Percentiles rank a stretch among this genome's conserved stretches.
Conservation (phyloP, 768 basidiomycete genomes). For the Pulveroboletus sp. region DNA sequence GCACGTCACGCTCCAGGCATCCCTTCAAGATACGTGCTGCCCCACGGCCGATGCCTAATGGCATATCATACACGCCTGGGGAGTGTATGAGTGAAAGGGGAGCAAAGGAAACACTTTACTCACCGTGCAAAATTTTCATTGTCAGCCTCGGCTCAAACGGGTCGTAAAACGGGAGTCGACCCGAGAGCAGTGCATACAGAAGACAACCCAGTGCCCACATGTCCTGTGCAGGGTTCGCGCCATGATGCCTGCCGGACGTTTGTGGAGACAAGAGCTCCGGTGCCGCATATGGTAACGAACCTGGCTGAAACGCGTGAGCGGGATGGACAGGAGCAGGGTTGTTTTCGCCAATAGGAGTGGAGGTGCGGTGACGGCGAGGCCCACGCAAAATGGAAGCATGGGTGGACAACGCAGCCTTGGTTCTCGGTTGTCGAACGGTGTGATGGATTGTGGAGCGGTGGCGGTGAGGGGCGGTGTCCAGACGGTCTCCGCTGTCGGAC, state of each 20-base stretch:
- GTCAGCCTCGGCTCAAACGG: constrained; percentile 88
- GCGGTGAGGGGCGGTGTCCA: constrained; percentile 15
- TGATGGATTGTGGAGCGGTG: constrained; percentile 28
- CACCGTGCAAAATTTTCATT: constrained; percentile 87
- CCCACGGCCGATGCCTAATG: constrained; percentile 52
- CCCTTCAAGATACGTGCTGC: constrained; percentile 73
- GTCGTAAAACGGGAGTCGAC: constrained; percentile 85
- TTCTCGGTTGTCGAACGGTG: constrained; percentile 25
- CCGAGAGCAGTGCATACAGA: constrained; percentile 81
- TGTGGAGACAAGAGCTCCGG: constrained; percentile 81
- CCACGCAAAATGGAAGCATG: constrained; percentile 22
- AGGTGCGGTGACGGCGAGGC: constrained; percentile 50
- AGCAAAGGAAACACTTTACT: constrained; percentile 25
- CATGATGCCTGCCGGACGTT: constrained; percentile 32
- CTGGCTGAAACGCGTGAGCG: constrained; percentile 56
- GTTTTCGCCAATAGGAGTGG: constrained; percentile 39
- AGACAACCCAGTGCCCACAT: constrained; percentile 95
- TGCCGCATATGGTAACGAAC: constrained; percentile 87
- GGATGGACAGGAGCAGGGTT: constrained; percentile 30
- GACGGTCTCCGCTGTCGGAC: constrained; percentile 34
- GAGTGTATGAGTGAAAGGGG: constrained; percentile 8
- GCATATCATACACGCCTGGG: constrained; percentile 63
- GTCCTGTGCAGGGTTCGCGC: constrained; percentile 72
- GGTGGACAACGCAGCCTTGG: constrained; percentile 18
- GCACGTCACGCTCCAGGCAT: constrained; percentile 67